Conservation (phyloP, 257 asterid genomes). For the Nicotiana paniculata region DNA sequence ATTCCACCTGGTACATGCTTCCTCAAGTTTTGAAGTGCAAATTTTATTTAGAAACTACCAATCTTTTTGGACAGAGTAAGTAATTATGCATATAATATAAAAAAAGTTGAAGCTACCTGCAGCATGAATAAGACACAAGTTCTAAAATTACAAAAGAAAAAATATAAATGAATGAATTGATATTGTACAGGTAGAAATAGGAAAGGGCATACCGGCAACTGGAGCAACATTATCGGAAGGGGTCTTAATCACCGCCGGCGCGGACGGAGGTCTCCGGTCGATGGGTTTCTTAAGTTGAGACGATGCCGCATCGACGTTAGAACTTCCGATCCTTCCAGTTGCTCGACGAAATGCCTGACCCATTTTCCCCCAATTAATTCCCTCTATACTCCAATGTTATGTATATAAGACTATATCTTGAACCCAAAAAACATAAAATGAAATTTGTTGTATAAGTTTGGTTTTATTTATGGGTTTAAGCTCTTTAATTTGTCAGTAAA, state of each 20-base stretch:
- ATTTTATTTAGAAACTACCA: too few relatives aligned
- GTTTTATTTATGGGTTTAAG: neutral
- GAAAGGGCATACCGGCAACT: conserved; percentile 35
- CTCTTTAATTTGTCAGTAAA: neutral
- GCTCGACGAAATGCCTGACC: conserved; percentile 99
- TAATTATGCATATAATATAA: too few relatives aligned
- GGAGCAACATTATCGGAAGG: conserved; percentile 24
- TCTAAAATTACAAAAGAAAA: neutral
- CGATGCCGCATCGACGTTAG: conserved; percentile 36
- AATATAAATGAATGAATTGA: neutral
- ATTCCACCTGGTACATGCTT: too few relatives aligned
- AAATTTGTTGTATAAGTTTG: neutral
- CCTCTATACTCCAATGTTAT: neutral
- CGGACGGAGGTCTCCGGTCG: conserved; percentile 26
- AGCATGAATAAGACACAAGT: neutral
- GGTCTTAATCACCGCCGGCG: conserved; percentile 23
- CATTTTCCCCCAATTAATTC: conserved; percentile 27
- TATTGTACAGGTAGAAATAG: neutral
- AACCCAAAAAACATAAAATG: neutral
- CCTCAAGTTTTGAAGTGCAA: too few relatives aligned
- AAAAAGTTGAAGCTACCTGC: neutral
- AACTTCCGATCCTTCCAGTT: conserved; percentile 65
- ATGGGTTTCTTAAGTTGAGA: conserved; percentile 52
- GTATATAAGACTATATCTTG: neutral
- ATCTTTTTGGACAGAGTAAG: too few relatives aligned